A percentile compares a stretch with the other conserved stretches of the same genome.
Evolutionary conservation across 192 early-diverging fungal species (phyloP).

Genomic region (Backusella tarrabulga): DNA sequence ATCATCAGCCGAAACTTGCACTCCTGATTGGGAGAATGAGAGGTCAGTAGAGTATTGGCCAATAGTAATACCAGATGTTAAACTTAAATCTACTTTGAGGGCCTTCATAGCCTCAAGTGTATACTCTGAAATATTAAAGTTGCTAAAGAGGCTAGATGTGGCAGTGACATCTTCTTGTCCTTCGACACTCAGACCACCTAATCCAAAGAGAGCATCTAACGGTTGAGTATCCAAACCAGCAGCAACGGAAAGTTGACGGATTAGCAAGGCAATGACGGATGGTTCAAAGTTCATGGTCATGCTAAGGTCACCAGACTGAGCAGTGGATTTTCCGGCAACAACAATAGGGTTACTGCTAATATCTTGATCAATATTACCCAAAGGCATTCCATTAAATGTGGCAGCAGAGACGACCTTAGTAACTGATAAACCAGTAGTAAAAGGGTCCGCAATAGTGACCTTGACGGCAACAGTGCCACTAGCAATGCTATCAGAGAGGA

Average conservation of each 20-base stretch:
- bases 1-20: slow-evolving; percentile 45
- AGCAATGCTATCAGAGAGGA: slow-evolving; percentile 39
- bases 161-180: slow-evolving; percentile 29
- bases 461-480: slow-evolving; percentile 44
- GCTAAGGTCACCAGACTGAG: slow-evolving; percentile 23
- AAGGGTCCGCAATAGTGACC: slow-evolving; percentile 54
- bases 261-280: slow-evolving; percentile 41
- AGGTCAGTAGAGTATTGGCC: slow-evolving; percentile 50
- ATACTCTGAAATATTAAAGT: slow-evolving; percentile 46
- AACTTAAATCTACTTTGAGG: slow-evolving; percentile 46
- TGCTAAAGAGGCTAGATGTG: slow-evolving; percentile 32
- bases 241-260: slow-evolving; percentile 41
- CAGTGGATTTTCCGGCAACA: slow-evolving; percentile 42
- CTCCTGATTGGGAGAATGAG: slow-evolving; percentile 38
- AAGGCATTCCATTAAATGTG: slow-evolving; percentile 35
- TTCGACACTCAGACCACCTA: slow-evolving; percentile 37
- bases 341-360: slow-evolving; percentile 39
- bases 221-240: slow-evolving; percentile 44
- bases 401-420: slow-evolving; percentile 44
- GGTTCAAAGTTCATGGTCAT: slow-evolving; percentile 55
- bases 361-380: slow-evolving; percentile 48
- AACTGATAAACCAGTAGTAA: slow-evolving; percentile 47
- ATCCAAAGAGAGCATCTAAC: slow-evolving; percentile 42
- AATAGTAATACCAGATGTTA: slow-evolving; percentile 41
- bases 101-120: slow-evolving; percentile 46